Evolutionary conservation across 805 yeast genomes (phyloP), one percentile per base, ranked within the genome.

Genomic region (Schizosaccharomyces cryophilus): DNA sequence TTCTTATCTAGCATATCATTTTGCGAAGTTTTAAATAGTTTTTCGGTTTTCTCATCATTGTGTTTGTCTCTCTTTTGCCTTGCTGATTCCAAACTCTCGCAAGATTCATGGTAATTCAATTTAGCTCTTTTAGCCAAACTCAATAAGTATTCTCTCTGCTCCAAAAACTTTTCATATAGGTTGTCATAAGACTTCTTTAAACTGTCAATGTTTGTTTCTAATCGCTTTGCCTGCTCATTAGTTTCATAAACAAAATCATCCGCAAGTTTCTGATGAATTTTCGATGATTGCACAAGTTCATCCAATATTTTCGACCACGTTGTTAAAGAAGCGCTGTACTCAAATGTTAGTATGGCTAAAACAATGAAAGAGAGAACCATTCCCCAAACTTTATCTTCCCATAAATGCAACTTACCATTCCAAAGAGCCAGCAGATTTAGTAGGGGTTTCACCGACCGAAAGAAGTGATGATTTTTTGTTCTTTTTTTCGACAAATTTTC

Each of bases 361-460:
- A 6, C 13, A 35, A 7, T 35, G 40, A 11, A 7, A 51, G 29
- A 24, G 5, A 15, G 15, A 7, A 21, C 7, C 24, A n/a, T 30
- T 7, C 26, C 61, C 7, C 3, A 42, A 4, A 55, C 17, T 21
- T 42, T 24, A 29, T 30, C 38, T 55, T 3, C n/a, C n/a, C 42
- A 62, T 6, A 47, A 13, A 47, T 13, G 9, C n/a, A 5, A 9
- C 24, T 6, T 55, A 64, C 65, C 61, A 60, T 69, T 93, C 97
- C 60, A 90, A 74, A 0, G 96, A 87, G 0, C 99, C 98, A 0
- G 98, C 97, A 0, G 99, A 93, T 54, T 86, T 79, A 54, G 81
- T 78, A 0, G 99, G 98, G 19, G 79, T 79, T 63, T 87, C 95
- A 30, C 99, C 99, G 1, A 93, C 98, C 55, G 89, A 80, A 35